Conservation (phyloP, 768 basidiomycete species). For the Cystofilobasidium ferigula region DNA sequence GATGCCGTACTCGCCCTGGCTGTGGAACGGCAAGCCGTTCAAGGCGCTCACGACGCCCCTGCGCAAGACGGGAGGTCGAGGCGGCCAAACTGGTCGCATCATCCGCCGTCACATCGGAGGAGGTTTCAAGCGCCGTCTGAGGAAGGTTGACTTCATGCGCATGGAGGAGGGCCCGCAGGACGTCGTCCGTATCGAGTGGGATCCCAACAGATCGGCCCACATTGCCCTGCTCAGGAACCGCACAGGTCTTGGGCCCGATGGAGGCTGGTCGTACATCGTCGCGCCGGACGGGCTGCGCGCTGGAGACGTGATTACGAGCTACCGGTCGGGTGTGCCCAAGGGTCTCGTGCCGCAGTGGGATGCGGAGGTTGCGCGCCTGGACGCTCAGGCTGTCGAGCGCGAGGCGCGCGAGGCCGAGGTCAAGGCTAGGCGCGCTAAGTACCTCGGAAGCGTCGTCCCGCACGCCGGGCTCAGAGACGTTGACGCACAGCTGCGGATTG, state of each 20-base stretch:
- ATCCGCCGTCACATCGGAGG: conserved; percentile 84
- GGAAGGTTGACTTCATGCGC: conserved; percentile 75
- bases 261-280: conserved; percentile 75
- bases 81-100: conserved; percentile 66
- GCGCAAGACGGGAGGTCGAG: conserved; percentile 77
- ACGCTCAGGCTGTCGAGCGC: conserved; percentile 24
- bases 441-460: neutral
- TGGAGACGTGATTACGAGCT: conserved; percentile 78
- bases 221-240: conserved; percentile 63
- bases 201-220: conserved; percentile 85
- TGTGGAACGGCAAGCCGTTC: conserved; percentile 56
- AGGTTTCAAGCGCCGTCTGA: conserved; percentile 75
- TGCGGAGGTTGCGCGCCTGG: conserved; percentile 29
- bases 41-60: conserved; percentile 68
- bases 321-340: conserved; percentile 66
- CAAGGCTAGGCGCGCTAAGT: neutral
- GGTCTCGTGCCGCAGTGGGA: conserved; percentile 53
- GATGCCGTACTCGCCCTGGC: conserved; percentile 27
- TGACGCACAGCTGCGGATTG: neutral
- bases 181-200: conserved; percentile 90
- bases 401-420: neutral
- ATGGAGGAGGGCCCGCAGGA: conserved; percentile 69
- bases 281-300: conserved; percentile 81
- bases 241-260: conserved; percentile 22
- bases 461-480: neutral